phyloP scores from a whole-genome alignment of 345 rosid genomes.

The Odontarrhena argentea region DNA sequence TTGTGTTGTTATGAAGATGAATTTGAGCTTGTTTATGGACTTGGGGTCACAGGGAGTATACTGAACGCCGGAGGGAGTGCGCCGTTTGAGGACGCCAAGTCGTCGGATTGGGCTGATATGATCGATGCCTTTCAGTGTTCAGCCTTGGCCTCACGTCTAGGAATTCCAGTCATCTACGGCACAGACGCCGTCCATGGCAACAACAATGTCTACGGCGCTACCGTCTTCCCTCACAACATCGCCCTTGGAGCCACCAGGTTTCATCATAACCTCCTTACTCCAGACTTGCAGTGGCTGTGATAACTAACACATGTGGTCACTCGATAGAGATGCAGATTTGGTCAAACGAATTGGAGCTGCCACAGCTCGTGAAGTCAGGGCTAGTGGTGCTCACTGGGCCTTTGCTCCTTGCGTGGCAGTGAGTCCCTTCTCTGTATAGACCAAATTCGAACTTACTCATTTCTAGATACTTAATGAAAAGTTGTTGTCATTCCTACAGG shows the following conservation, averaged over 20 bases:
- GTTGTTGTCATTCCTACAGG: conserved; percentile 44
- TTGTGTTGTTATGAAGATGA: background rate
- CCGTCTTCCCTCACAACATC: conserved; percentile 85
- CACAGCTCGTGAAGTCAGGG: conserved; percentile 93
- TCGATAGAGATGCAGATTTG: conserved; percentile 70
- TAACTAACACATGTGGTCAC: background rate
- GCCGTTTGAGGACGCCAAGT: conserved; percentile 59
- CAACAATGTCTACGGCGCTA: conserved; percentile 77
- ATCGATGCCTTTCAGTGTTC: conserved; percentile 65
- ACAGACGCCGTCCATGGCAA: conserved; percentile 96
- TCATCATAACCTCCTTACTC: no score
- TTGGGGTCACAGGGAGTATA: conserved; percentile 64
- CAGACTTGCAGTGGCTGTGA: background rate
- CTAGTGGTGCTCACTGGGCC: conserved; percentile 77
- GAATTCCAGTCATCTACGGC: conserved; percentile 82
- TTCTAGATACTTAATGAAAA: background rate
- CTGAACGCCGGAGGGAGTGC: conserved; percentile 75
- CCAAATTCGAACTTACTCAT: background rate
- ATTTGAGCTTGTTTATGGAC: background rate
- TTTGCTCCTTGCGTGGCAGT: conserved; percentile 93
- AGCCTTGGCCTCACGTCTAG: conserved; percentile 70
- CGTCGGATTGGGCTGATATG: conserved; percentile 90
- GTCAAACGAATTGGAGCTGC: conserved; percentile 69
- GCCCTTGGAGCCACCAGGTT: conserved; percentile 92
- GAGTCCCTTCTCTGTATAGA: conserved; percentile 41